A percentile compares a stretch with the other conserved stretches of the same genome.
Evolutionary conservation across 257 asterid species (phyloP).

Genomic region (Oldenlandia corymbosa): DNA sequence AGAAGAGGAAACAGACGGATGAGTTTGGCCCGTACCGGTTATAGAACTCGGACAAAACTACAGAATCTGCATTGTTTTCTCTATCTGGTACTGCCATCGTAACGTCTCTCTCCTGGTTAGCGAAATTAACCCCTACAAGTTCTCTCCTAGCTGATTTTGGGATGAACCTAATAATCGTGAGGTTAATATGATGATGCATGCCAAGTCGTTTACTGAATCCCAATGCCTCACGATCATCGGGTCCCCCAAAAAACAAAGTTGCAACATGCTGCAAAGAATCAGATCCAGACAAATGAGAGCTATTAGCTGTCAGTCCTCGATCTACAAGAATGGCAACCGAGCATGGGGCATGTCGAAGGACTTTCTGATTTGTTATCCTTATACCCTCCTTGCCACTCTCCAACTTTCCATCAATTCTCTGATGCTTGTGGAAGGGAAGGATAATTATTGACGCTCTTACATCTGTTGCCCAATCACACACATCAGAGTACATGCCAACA

Average conservation of each 20-base stretch:
- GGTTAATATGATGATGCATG: constrained; percentile 75
- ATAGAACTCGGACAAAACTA: constrained; percentile 65
- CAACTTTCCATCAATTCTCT: constrained; percentile 87
- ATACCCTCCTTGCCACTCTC: constrained; percentile 88
- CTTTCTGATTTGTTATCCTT: constrained; percentile 76
- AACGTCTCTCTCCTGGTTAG: constrained; percentile 50
- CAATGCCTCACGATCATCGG: constrained; percentile 92
- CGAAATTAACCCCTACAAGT: constrained; percentile 47
- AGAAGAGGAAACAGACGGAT: too few species aligned
- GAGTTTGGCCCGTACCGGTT: constrained; percentile 53
- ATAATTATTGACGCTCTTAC: constrained; percentile 66
- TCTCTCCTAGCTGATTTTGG: constrained; percentile 37
- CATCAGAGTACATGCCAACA: constrained; percentile 57
- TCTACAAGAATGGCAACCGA: constrained; percentile 84
- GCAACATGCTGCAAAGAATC: constrained; percentile 78
- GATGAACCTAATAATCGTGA: constrained; percentile 76
- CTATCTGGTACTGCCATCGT: constrained; percentile 60
- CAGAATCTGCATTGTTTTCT: constrained; percentile 57
- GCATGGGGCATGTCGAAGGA: constrained; percentile 73
- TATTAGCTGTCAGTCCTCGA: constrained; percentile 73
- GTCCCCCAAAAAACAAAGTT: constrained; percentile 84
- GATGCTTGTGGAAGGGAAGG: constrained; percentile 94
- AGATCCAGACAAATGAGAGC: constrained; percentile 31
- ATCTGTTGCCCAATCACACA: constrained; percentile 63
- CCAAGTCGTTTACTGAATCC: constrained; percentile 92